Evolutionary conservation across 2,329 filamentous ascomycete genomes (phyloP), one percentile per base, ranked within the genome.

Genomic region (Claviceps sp.): DNA sequence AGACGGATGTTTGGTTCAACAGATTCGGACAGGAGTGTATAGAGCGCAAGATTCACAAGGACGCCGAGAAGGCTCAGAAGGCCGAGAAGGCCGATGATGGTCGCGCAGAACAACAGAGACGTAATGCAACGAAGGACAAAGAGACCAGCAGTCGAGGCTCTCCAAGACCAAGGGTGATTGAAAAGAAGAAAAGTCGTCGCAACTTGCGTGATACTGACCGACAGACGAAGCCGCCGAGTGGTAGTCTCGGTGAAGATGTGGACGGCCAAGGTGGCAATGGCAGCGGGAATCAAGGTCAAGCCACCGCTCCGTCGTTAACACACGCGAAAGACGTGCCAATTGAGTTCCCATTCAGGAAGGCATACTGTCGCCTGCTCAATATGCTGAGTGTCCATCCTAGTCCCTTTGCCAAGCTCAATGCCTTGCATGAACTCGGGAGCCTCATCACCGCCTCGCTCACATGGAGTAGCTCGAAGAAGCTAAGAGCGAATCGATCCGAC

Each of bases 301-400:
- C 20, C 17, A 26, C 3, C 38, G n/a, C n/a, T 16, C 7, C n/a
- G 26, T 37, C n/a, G n/a, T 26, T 13, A 11, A 14, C 46, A 36
- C 36, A 26, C 34, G 3, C 36, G 6, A 52, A 46, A 34, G 47
- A 46, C 26, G 11, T 22, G 2, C 5, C 29, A 2, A 11, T 68
- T 2, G 81, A 86, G 40, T 95, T 95, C 59, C 86, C 87, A 0
- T 96, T 91, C 62, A 80, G 80, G 49, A 80, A 82, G 57, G 86
- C 89, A 0, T 96, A 95, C 62, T 77, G 82, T 57, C 82, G 84
- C 13, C 74, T 97, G 1, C 73, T 97, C 36, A 82, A 81, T 56
- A 89, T 88, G 70, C 95, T 98, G 59, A 88, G 87, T 43, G 86
- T 90, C 4, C 87, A 94, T 57, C 86, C 88, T 0, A 95, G 93